Percentiles rank a stretch among this genome's conserved stretches.
Evolutionary conservation across 805 yeast species (phyloP).

Genomic region (Clavispora fructus): DNA sequence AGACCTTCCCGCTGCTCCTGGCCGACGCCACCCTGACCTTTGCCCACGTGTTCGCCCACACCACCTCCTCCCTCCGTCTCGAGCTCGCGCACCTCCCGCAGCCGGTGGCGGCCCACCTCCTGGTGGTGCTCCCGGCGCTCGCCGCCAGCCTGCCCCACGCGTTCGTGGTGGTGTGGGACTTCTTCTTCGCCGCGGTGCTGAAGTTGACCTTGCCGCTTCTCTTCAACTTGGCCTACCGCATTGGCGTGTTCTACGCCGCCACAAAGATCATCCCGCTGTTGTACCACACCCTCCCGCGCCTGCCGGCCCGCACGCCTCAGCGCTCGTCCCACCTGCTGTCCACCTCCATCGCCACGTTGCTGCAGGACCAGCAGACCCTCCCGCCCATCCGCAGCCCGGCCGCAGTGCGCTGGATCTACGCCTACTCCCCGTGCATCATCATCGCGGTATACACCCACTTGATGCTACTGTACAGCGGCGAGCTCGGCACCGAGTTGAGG

Average conservation of each 20-base stretch:
- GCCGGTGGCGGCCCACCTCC: constrained; percentile 22
- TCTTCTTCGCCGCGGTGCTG: constrained; percentile 43
- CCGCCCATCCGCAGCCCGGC: constrained; percentile 20
- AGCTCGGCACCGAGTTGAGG: constrained; percentile 56
- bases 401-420: constrained; percentile 58
- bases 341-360: constrained; percentile 17
- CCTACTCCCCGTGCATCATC: constrained; percentile 89
- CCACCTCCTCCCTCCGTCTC: constrained; percentile 27
- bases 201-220: constrained; percentile 79
- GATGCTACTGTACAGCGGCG: constrained; percentile 83
- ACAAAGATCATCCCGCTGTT: constrained; percentile 87
- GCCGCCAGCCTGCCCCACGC: constrained; percentile 52
- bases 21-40: constrained; percentile 37
- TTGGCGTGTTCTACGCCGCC: constrained; percentile 84
- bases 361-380: constrained; percentile 6
- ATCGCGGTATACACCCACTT: constrained; percentile 94
- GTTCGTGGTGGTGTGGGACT: constrained; percentile 51
- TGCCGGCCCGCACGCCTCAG: constrained; percentile 19
- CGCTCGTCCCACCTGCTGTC: constrained; percentile 31
- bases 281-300: constrained; percentile 35
- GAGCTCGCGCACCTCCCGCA: constrained; percentile 36
- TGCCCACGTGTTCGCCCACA: constrained; percentile 27
- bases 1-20: constrained; percentile 84
- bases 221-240: constrained; percentile 77
- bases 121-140: constrained; percentile 35